Evolutionary conservation across 1,284 basidiomycete genomes (phyloP).

Genomic region (Cryptococcus sp.): DNA sequence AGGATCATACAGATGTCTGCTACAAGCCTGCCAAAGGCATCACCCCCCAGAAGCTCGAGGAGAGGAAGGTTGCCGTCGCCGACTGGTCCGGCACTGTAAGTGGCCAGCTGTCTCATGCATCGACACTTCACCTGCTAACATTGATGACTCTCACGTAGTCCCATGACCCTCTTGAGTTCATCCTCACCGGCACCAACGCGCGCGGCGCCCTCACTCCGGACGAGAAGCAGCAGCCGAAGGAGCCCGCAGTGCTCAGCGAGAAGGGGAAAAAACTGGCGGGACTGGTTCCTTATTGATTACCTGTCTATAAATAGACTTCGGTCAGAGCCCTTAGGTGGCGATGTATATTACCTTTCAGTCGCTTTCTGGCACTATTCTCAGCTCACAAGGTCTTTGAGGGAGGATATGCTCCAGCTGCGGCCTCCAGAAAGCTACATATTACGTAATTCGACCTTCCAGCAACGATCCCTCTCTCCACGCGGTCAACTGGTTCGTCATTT

Average conservation of each 20-base stretch:
- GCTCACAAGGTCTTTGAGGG: too few species aligned
- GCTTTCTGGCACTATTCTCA: too few species aligned
- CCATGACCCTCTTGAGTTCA: slow-evolving; percentile 41
- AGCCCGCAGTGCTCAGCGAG: slow-evolving; percentile 12
- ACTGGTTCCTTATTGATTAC: slow-evolving; percentile 8
- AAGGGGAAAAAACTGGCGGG: slow-evolving; percentile 14
- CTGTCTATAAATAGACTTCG: too few species aligned
- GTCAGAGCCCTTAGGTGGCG: too few species aligned
- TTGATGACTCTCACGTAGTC: slow-evolving; percentile 9
- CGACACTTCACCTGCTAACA: not conserved
- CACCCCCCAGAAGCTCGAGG: slow-evolving; percentile 19
- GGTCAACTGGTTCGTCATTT: too few species aligned
- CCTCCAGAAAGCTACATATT: too few species aligned
- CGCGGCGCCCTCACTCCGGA: slow-evolving; percentile 20
- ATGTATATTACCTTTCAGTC: too few species aligned
- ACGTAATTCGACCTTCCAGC: too few species aligned
- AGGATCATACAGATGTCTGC: slow-evolving; percentile 30
- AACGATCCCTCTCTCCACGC: too few species aligned
- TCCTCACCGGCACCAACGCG: slow-evolving; percentile 24
- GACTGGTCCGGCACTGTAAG: slow-evolving; percentile 27
- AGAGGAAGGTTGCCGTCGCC: slow-evolving; percentile 21
- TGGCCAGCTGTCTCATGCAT: not conserved
- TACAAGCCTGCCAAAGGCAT: slow-evolving; percentile 41
- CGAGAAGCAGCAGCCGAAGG: slow-evolving; percentile 19
- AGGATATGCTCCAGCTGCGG: too few species aligned